Evolutionary conservation across 1,284 basidiomycete genomes (phyloP).

Genomic region (Sanguinoderma infundibulare): DNA sequence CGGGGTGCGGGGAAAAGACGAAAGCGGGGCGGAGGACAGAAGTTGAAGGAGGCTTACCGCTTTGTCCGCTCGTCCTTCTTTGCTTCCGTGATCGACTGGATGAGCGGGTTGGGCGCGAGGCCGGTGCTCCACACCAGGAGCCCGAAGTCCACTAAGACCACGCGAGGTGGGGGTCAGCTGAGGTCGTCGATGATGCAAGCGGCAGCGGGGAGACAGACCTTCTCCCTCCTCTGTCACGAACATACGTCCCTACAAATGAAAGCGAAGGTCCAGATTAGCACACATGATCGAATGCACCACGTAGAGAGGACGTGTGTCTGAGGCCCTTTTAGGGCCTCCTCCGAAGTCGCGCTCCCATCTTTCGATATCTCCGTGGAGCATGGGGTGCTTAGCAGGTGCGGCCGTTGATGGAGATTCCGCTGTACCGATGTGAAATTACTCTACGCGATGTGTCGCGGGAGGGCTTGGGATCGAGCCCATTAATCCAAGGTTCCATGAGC

Average conservation of each 20-base stretch:
- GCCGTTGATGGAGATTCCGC: background rate
- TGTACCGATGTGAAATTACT: slow-evolving; percentile 6
- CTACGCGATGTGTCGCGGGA: too few species aligned
- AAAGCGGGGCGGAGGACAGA: background rate
- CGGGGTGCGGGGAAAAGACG: background rate
- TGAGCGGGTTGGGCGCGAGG: slow-evolving; percentile 79
- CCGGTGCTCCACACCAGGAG: slow-evolving; percentile 89
- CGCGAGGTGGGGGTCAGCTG: slow-evolving; percentile 9
- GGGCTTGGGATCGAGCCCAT: background rate
- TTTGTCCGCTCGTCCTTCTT: slow-evolving; percentile 66
- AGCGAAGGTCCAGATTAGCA: slow-evolving; percentile 4
- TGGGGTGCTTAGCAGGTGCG: background rate
- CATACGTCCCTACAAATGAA: slow-evolving; percentile 50
- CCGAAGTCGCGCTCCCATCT: background rate
- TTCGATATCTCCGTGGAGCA: background rate
- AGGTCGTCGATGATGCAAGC: slow-evolving; percentile 3
- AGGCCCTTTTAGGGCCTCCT: background rate
- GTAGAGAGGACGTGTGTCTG: background rate
- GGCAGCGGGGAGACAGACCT: slow-evolving; percentile 39
- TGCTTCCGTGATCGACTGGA: slow-evolving; percentile 62
- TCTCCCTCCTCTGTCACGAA: slow-evolving; percentile 69
- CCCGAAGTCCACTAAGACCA: slow-evolving; percentile 69
- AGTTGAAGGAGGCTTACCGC: slow-evolving; percentile 45
- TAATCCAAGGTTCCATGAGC: background rate
- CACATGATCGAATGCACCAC: background rate